Base-by-base conservation (phyloP, 75 land plant species). In the Selaginella tamariscina region DNA sequence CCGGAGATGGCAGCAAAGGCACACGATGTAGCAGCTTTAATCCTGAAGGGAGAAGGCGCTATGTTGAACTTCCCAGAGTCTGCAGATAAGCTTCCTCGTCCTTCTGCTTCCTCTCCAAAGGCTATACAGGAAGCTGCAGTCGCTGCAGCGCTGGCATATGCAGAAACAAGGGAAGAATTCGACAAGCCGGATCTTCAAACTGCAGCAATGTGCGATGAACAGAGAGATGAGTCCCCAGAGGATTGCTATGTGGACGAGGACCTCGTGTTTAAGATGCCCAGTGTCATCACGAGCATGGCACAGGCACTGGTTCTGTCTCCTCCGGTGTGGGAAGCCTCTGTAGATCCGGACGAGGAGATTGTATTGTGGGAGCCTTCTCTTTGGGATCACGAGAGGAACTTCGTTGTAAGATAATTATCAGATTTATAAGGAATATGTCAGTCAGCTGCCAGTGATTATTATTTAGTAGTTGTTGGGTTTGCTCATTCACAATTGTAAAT, bases 1-100 rank as follows among this genome's bases (percentile, higher is more conserved):
- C 62, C 62, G n/a, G 62, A 59, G 26, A 59, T 59, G 62, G 62
- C 62, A n/a, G 62, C 62, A 8, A 5, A 23, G 21, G 62, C 62
- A 9, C 62, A 59, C 26, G 62, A 59, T n/a, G 62, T 59, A 9
- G 62, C 62, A 9, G 21, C 62, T 8, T 23, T 59, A 9, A 23
- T 8, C 62, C 62, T 59, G n/a, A 59, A 59, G 62, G 62, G 62
- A 8, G 62, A 59, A 8, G 26, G 8, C 62, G 62, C 62, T 2
- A 8, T 23, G 18, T 21, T 59, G 9, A 59, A 59, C 26, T 59
- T 59, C n/a, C 62, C 62, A 59, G 62, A 59, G 27, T 26, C 26
- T 8, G 62, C 26, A 5, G 27, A 59, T n/a, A 2, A 8, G 26
- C 26, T 59, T 9, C 62, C 62, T 26, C 23, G 21, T 21, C 62